Evolutionary conservation across 2,329 filamentous ascomycete species (phyloP), one percentile per base, ranked within the genome.

Genomic region (Cytospora schulzeri): DNA sequence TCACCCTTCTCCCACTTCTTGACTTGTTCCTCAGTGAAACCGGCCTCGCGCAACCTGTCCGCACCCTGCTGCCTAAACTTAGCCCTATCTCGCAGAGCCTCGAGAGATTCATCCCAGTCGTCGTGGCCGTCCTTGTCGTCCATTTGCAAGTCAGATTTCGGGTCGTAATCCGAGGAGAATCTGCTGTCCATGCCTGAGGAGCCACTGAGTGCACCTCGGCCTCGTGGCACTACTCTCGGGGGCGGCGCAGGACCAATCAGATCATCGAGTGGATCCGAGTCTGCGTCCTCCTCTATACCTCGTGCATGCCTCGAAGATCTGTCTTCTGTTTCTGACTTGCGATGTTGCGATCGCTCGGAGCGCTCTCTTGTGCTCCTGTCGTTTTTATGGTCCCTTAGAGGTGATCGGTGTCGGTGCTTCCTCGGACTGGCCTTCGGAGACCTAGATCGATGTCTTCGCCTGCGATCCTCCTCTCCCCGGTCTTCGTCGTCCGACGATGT

Each of bases 61-160:
- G 91, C 91, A 33, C 92, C 91, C 69, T 88, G 86, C 68, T 88
- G 83, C 71, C 87, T 88, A 86, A 91, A 93, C 69, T 88, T 88
- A 69, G 91, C 86, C n/a, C 92, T 87, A 73, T 96, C 92, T 48
- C 90, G 85, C 63, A 92, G 82, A 5, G 89, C 88, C 76, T 96
- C 92, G 1, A 95, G 80, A 0, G 91, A 88, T 70, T 91, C 86
- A 53, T 91, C 90, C 93, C 92, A 97, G 66, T 91, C 87, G 66
- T 89, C 87, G 31, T 81, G 82, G 26, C 75, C 76, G 3, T 77
- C 79, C 1, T 80, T 79, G 2, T 78, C 77, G 66, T 83, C 82
- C 56, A 80, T 76, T 48, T 81, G 77, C 4, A 89, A 76, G 70
- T 91, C 86, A n/a, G 78, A 73, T 8, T 76, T 81, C 0, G 84